Percentiles rank a stretch among this genome's conserved stretches.
Conservation (phyloP, 1,284 basidiomycete genomes). For the Pseudozyma sp. region DNA sequence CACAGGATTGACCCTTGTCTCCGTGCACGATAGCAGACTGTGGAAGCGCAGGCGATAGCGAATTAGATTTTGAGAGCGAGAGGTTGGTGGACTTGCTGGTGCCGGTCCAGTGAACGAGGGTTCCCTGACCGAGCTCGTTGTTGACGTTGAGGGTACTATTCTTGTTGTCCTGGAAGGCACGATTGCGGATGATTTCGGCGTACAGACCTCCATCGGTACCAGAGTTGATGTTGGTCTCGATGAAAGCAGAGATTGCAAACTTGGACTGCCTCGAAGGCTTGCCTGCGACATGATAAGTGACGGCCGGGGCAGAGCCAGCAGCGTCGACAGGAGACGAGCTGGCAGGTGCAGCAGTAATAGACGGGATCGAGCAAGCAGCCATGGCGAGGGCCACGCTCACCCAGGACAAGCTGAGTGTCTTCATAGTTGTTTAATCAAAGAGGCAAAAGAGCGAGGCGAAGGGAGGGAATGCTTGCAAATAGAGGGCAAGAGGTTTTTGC, state of each 20-base stretch:
- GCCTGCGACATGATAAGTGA: constrained; percentile 23
- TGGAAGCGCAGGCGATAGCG: constrained; percentile 37
- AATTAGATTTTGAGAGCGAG: constrained; percentile 20
- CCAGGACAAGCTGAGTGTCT: constrained; percentile 23
- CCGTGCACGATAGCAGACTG: constrained; percentile 30
- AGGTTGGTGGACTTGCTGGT: constrained; percentile 24
- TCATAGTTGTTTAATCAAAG: constrained; percentile 6
- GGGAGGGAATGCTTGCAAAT: background rate
- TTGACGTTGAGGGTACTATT: constrained; percentile 11
- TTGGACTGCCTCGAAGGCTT: constrained; percentile 31
- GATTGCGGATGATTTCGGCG: constrained; percentile 50
- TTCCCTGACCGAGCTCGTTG: constrained; percentile 32
- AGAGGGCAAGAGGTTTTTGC: background rate
- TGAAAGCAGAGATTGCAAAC: constrained; percentile 37
- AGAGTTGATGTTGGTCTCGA: constrained; percentile 54
- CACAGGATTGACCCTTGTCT: constrained; percentile 21
- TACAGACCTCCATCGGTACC: constrained; percentile 58
- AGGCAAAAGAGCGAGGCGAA: background rate
- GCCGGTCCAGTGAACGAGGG: constrained; percentile 29
- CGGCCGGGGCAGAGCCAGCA: constrained; percentile 12
- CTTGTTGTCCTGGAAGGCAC: constrained; percentile 45
- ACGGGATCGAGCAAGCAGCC: constrained; percentile 10
- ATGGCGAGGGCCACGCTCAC: constrained; percentile 20
- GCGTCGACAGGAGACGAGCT: constrained; percentile 5
- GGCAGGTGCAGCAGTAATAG: constrained; percentile 4